These are phyloP conservation scores for Suillus subalutaceus DNA, from an alignment of 768 basidiomycete species.

Conservation along the genomic window DNA sequence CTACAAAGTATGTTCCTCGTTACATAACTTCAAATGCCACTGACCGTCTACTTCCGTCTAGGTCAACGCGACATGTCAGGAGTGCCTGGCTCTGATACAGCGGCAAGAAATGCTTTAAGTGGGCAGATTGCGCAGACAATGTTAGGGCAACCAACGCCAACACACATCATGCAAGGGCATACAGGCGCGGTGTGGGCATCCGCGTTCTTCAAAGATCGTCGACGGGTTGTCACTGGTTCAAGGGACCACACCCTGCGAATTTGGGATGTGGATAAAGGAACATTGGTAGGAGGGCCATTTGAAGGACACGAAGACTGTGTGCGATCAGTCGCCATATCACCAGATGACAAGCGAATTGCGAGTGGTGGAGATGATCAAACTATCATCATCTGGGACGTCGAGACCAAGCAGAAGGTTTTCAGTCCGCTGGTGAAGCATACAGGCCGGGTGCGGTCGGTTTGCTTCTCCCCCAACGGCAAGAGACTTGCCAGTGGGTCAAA, in stretches of 20 bases:
- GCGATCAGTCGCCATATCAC: constrained; percentile 15
- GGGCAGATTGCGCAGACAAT: background rate
- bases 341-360: constrained; percentile 15
- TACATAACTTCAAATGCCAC: background rate
- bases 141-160: background rate
- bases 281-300: background rate
- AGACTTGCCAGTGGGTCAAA: background rate
- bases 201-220: background rate
- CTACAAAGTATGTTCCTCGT: background rate
- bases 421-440: background rate
- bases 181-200: background rate
- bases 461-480: background rate
- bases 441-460: background rate
- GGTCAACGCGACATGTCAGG: background rate
- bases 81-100: background rate
- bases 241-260: background rate
- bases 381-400: background rate
- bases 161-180: background rate
- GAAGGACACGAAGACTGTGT: constrained; percentile 6
- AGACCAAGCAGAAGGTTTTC: background rate
- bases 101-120: background rate
- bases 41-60: background rate
- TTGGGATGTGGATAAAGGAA: background rate
- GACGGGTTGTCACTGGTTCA: background rate
- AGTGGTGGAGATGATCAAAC: constrained; percentile 14